These are phyloP conservation scores for Barbatosphaeria neglecta DNA, from an alignment of 495 filamentous ascomycete species.

Conservation along the genomic window DNA sequence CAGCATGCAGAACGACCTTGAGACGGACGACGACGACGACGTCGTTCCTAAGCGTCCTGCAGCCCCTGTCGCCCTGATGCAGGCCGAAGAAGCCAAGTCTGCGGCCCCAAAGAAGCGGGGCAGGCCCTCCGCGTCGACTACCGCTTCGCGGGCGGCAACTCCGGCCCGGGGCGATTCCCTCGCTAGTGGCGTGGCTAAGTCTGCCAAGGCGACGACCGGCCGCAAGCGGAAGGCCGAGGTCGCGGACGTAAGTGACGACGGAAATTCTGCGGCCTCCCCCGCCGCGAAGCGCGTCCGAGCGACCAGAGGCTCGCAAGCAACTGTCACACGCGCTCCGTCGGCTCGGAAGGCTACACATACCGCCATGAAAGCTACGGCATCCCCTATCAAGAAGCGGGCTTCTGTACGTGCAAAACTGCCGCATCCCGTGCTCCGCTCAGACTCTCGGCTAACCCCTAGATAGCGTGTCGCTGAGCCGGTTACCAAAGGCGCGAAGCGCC, in stretches of 20 bases:
- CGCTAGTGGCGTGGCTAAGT: slow-evolving; percentile 6
- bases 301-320: background rate
- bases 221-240: slow-evolving; percentile 16
- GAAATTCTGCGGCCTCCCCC: background rate
- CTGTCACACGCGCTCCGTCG: background rate
- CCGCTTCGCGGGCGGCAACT: slow-evolving; percentile 2
- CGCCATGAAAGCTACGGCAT: background rate
- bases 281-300: background rate
- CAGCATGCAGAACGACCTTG: no score
- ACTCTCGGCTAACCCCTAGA: background rate
- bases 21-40: background rate
- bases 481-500: slow-evolving; percentile 3
- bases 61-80: background rate
- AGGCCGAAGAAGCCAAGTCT: background rate
- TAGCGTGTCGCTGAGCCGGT: slow-evolving; percentile 1
- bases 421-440: background rate
- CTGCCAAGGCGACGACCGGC: slow-evolving; percentile 8
- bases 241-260: no score
- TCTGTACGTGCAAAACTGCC: background rate
- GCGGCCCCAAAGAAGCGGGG: slow-evolving; percentile 11
- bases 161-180: slow-evolving; percentile 4
- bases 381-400: background rate
- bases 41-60: background rate
- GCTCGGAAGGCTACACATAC: background rate
- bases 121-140: slow-evolving; percentile 5